Evolutionary conservation across 2,329 filamentous ascomycete species (phyloP).

Genomic region (Penicillium rolfsii): DNA sequence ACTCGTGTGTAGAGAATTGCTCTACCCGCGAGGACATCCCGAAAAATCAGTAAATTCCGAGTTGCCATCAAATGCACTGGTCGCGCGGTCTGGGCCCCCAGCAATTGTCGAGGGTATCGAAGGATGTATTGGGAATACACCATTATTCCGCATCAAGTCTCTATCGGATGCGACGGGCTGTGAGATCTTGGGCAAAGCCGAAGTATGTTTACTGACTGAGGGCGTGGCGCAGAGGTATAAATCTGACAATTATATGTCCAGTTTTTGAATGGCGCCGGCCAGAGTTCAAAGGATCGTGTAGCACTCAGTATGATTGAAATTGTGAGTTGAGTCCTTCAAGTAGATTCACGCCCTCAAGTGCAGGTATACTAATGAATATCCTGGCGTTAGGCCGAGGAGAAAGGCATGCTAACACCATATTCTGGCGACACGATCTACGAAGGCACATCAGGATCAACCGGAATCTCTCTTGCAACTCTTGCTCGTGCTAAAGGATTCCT

Average conservation of each 20-base stretch:
- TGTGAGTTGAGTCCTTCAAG: constrained; percentile 39
- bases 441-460: constrained; percentile 93
- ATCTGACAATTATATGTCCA: constrained; percentile 29
- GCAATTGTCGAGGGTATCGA: constrained; percentile 78
- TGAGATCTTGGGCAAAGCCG: constrained; percentile 88
- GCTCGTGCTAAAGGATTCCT: constrained; percentile 86
- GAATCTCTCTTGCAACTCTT: constrained; percentile 89
- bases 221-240: not conserved
- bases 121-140: constrained; percentile 90
- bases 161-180: constrained; percentile 86
- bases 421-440: constrained; percentile 96
- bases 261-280: constrained; percentile 92
- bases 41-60: constrained; percentile 18
- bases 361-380: constrained; percentile 13
- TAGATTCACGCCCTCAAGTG: not conserved
- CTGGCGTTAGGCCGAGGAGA: constrained; percentile 67
- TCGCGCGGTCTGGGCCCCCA: constrained; percentile 40
- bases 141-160: constrained; percentile 81
- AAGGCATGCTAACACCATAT: constrained; percentile 73
- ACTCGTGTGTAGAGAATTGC: constrained; percentile 74
- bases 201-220: constrained; percentile 52
- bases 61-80: constrained; percentile 19
- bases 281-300: constrained; percentile 92
- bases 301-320: constrained; percentile 83
- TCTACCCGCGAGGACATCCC: constrained; percentile 65